Evolutionary conservation across 1,284 basidiomycete species (phyloP), one percentile per base, ranked within the genome.

Genomic region (Schizophyllum commune): DNA sequence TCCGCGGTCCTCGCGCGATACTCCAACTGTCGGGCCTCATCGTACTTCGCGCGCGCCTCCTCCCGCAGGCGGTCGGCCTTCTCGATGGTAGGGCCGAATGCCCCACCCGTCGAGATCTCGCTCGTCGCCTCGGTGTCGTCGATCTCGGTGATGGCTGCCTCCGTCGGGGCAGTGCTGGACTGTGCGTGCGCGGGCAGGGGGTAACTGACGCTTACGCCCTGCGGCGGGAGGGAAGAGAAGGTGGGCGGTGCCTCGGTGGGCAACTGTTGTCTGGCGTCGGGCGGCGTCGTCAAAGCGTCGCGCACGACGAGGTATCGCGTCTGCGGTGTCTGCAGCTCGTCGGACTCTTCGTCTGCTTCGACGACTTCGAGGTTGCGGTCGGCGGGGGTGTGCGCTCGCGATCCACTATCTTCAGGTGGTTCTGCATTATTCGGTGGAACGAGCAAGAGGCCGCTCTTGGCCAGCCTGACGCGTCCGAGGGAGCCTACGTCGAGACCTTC

Each of bases 31-130:
- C 60, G 57, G 51, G 71, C 65, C 19, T 71, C 66, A 55, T 65
- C 67, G 58, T 75, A 74, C 57, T 73, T 72, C 7, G 71, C 69
- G 58, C 72, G 69, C 13, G 79, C 79, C 62, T 77, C 66, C 52
- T 71, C 67, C 58, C 79, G 69, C 32, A 78, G 65, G 21, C 65
- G 67, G 57, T 78, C 76, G 11, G 75, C 79, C 51, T 66, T 66
- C 39, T 47, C 39, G 39, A 47, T 47, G 13, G 39, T 47, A 8
- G 39, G 39, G 13, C 39, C 39, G 9, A 47, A 47, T 47, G 17
- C 13, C 39, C 39, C 39, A 3, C 39, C 39, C 39, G 39, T 47
- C 39, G 39, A 47, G 9, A 47, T 47, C 39, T 47, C 39, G 39
- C 39, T 47, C 39, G 39, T 17, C 39, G 3, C 39, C 9, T 47